Evolutionary conservation across 306 rosid species (phyloP), one percentile per base, ranked within the genome.

Genomic region (Heteromeles arbutifolia): DNA sequence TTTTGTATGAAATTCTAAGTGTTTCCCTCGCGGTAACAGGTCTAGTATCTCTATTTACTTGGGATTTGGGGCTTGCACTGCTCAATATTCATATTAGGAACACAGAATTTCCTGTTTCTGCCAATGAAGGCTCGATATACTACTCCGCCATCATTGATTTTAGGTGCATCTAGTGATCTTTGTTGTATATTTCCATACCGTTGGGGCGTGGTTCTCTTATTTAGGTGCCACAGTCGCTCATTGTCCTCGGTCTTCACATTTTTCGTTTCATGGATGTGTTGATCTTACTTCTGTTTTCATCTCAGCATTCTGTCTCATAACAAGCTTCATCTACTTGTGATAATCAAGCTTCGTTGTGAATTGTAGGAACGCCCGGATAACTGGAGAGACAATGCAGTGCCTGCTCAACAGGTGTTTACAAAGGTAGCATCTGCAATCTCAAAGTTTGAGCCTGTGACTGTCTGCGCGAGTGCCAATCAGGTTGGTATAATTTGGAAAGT

Each of bases 311-410:
- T 15, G 3, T n/a, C 26, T 56, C 22, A 39, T 39, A 39, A 39
- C 8, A 39, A 56, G 62, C 22, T n/a, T 10, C 11, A 24, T 56
- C 56, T 24, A 4, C 54, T 76, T 21, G 11, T 74, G 26, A 58
- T 44, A 26, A 61, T 77, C 12, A 58, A 67, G 61, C 67, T 54
- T 83, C 29, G 3, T 78, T 77, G 62, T 19, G 79, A 65, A 75
- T 86, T 65, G 65, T 78, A 95, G 97, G 99, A 95, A 84, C 96
- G 99, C 41, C 53, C 85, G 0, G 99, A 95, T 82, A 95, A 92
- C 81, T 95, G 99, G 99, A 84, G 97, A 78, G 88, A 88, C 50
- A 70, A 66, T 26, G 99, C 93, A 7, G 72, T 68, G 65, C 97
- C 78, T 70, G 92, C 74, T 52, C 99, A 95, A 76, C 31, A 21